Percentiles rank a stretch among this genome's conserved stretches.
phyloP scores from a whole-genome alignment of 2,329 filamentous ascomycete species.

The Neoarthrinium moseri region DNA sequence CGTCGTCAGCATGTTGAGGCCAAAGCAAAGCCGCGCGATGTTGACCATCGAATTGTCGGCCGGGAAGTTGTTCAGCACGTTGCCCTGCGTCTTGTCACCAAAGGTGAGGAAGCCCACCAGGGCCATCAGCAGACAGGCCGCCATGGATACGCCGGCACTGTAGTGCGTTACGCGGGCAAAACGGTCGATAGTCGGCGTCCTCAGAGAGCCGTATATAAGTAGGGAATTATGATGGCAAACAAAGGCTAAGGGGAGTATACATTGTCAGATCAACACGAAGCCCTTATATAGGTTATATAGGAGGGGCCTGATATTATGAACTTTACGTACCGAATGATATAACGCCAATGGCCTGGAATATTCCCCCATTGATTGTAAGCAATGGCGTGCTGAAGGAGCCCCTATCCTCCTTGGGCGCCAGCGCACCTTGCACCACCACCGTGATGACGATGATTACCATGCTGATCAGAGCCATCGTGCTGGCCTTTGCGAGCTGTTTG shows the following conservation, averaged over 20 bases:
- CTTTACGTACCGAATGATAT: slow-evolving; percentile 93
- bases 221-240: slow-evolving; percentile 91
- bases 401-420: slow-evolving; percentile 68
- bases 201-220: slow-evolving; percentile 92
- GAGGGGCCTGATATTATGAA: too few species aligned
- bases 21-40: slow-evolving; percentile 90
- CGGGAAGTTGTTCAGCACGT: slow-evolving; percentile 97
- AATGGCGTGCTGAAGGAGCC: slow-evolving; percentile 70
- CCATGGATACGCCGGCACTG: slow-evolving; percentile 83
- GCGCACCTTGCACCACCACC: slow-evolving; percentile 78
- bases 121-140: slow-evolving; percentile 89
- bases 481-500: slow-evolving; percentile 87
- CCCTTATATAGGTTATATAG: too few species aligned
- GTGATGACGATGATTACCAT: slow-evolving; percentile 90
- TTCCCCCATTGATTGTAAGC: slow-evolving; percentile 78
- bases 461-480: slow-evolving; percentile 85
- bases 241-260: slow-evolving; percentile 46
- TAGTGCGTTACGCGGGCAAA: slow-evolving; percentile 93
- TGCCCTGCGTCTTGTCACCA: slow-evolving; percentile 86
- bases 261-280: too few species aligned
- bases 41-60: slow-evolving; percentile 90
- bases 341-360: slow-evolving; percentile 95
- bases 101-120: slow-evolving; percentile 90
- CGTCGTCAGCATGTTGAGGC: slow-evolving; percentile 97
- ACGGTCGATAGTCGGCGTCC: slow-evolving; percentile 91